phyloP scores from a whole-genome alignment of 1,139 yeast species.

The Nakaseomyces sp. region DNA sequence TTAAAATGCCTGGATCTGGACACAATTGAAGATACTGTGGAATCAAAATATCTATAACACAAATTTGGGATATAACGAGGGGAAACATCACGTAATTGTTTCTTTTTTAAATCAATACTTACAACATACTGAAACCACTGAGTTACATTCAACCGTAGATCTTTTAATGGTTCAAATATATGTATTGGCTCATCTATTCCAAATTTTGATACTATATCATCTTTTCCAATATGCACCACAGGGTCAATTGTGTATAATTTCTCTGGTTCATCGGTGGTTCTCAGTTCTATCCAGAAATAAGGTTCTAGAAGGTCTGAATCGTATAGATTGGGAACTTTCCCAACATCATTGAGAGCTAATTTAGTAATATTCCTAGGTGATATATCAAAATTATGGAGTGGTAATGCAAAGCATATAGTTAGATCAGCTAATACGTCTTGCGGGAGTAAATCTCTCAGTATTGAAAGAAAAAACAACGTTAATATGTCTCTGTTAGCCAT shows the following conservation, averaged over 20 bases:
- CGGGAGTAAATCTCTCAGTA: conserved; percentile 14
- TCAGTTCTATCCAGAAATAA: conserved; percentile 23
- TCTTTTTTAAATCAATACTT: conserved; percentile 11
- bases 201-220: conserved; percentile 14
- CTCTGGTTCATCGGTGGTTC: conserved; percentile 5
- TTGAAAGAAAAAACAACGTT: conserved; percentile 18
- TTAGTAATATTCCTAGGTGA: conserved; percentile 7
- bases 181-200: conserved; percentile 11
- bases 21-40: conserved; percentile 7
- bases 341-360: conserved; percentile 9
- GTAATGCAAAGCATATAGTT: conserved; percentile 21
- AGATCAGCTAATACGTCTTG: conserved; percentile 8
- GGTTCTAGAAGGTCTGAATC: conserved; percentile 24
- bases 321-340: conserved; percentile 18
- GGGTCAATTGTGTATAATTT: conserved; percentile 21
- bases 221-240: conserved; percentile 15
- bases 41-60: conserved; percentile 16
- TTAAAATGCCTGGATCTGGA: conserved; percentile 11
- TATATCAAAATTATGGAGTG: conserved; percentile 16
- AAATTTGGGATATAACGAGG: conserved; percentile 20
- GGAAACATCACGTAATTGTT: conserved; percentile 16
- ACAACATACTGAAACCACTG: conserved; percentile 19
- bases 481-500: conserved; percentile 21
- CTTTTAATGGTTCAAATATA: conserved; percentile 10
- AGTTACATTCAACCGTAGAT: conserved; percentile 8